Percentiles rank a stretch among this genome's conserved stretches.
These are phyloP conservation scores for Leptomonas pyrrhocoris DNA, from an alignment of 208 protist genomes.

Conservation along the genomic window DNA sequence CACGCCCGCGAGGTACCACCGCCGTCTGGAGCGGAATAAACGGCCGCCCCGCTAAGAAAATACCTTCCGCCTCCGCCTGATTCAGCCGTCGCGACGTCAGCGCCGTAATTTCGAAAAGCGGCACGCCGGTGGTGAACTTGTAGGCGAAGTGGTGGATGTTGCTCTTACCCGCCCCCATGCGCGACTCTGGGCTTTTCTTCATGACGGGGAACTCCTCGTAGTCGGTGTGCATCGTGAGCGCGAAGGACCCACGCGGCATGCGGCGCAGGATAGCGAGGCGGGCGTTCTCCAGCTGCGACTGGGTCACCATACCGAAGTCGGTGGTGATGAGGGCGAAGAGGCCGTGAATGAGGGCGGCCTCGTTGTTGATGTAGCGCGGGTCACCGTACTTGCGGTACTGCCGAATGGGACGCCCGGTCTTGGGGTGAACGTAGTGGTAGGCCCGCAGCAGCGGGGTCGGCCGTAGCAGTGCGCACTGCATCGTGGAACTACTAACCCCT, in stretches of 20 bases:
- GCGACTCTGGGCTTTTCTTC: conserved; percentile 88
- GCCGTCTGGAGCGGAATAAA: conserved; percentile 89
- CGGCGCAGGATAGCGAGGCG: conserved; percentile 87
- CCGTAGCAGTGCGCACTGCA: no score
- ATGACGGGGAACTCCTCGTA: conserved; percentile 91
- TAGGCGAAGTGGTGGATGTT: conserved; percentile 93
- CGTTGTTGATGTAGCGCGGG: conserved; percentile 91
- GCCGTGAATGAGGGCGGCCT: conserved; percentile 81
- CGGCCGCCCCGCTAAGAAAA: conserved; percentile 79
- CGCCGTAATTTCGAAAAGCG: conserved; percentile 84
- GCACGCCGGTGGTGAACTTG: conserved; percentile 90
- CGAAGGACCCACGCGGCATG: conserved; percentile 82
- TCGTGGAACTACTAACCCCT: no score
- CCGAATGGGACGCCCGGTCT: conserved; percentile 77
- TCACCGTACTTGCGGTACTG: conserved; percentile 89
- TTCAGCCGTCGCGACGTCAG: conserved; percentile 71
- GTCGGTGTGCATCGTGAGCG: conserved; percentile 88
- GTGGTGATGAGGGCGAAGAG: conserved; percentile 87
- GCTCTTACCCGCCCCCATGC: conserved; percentile 89
- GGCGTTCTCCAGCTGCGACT: conserved; percentile 89
- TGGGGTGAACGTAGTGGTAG: conserved; percentile 92
- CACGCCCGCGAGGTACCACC: conserved; percentile 87
- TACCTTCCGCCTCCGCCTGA: conserved; percentile 89
- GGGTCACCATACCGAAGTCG: conserved; percentile 91
- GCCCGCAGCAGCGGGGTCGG: conserved; percentile 36